phyloP scores from a whole-genome alignment of 169 alveolate genomes.

The Ichthyophthirius multifiliis region DNA sequence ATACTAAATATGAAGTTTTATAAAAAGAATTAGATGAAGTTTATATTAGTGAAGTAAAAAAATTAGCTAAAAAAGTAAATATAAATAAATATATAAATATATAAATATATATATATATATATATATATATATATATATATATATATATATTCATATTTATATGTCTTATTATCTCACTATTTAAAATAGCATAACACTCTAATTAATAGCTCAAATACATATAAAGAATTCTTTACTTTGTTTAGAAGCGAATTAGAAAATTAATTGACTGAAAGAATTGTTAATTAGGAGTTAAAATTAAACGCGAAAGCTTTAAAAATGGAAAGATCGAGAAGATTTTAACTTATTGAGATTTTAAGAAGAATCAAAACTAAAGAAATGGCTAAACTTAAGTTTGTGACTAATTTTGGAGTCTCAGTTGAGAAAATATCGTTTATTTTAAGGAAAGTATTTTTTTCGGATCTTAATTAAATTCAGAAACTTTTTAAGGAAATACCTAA shows the following conservation, averaged over 20 bases:
- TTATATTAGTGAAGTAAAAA: neutral
- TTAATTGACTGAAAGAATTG: slow-evolving; percentile 8
- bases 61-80: neutral
- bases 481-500: neutral
- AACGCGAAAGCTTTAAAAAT: neutral
- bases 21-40: neutral
- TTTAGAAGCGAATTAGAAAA: neutral
- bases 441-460: neutral
- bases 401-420: slow-evolving; percentile 29
- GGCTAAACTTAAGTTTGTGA: slow-evolving; percentile 31
- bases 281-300: neutral
- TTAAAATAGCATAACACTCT: slow-evolving; percentile 1
- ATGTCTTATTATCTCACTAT: neutral
- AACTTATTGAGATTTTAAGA: slow-evolving; percentile 32
- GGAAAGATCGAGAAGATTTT: slow-evolving; percentile 33
- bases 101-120: neutral
- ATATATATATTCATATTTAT: neutral
- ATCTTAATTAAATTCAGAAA: neutral
- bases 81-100: neutral
- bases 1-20: neutral
- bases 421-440: neutral
- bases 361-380: slow-evolving; percentile 22
- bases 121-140: neutral
- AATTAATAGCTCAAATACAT: slow-evolving; percentile 2
- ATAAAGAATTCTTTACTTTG: slow-evolving; percentile 18